phyloP scores from a whole-genome alignment of 495 filamentous ascomycete genomes.

The Lepraria neglecta region DNA sequence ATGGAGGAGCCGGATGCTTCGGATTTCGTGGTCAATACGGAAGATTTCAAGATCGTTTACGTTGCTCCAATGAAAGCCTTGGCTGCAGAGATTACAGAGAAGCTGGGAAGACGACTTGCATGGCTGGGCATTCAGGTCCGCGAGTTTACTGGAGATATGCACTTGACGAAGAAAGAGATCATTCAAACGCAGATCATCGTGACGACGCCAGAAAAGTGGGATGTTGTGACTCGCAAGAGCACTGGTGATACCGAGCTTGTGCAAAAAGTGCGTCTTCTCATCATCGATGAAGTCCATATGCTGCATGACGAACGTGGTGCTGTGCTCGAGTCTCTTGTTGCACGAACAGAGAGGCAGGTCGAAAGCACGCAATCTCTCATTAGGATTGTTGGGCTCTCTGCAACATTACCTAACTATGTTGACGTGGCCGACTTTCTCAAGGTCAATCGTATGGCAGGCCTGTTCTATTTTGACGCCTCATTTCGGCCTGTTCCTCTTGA shows the following conservation, averaged over 20 bases:
- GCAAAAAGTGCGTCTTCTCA: constrained; percentile 91
- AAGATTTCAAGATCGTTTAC: constrained; percentile 97
- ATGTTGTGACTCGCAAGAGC: constrained; percentile 93
- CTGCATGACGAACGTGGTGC: constrained; percentile 96
- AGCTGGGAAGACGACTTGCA: constrained; percentile 84
- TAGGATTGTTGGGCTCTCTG: constrained; percentile 88
- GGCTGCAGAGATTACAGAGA: constrained; percentile 91
- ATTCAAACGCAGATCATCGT: constrained; percentile 95
- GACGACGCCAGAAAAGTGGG: constrained; percentile 99
- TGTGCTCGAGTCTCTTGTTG: constrained; percentile 90
- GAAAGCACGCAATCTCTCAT: constrained; percentile 98
- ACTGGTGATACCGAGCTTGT: constrained; percentile 96
- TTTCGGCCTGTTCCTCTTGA: constrained; percentile 95
- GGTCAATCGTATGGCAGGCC: constrained; percentile 84
- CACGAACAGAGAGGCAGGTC: constrained; percentile 89
- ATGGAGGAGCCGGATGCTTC: constrained; percentile 63
- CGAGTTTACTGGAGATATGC: constrained; percentile 97
- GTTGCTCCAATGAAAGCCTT: constrained; percentile 98
- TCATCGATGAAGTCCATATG: constrained; percentile 99
- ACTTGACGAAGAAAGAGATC: constrained; percentile 94
- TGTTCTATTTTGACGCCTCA: constrained; percentile 96
- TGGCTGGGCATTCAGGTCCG: constrained; percentile 87
- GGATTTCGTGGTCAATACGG: constrained; percentile 68
- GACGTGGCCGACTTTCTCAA: constrained; percentile 96
- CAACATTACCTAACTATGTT: constrained; percentile 90